Evolutionary conservation across 257 asterid genomes (phyloP), one percentile per base, ranked within the genome.

Genomic region (Salvia splendens): DNA sequence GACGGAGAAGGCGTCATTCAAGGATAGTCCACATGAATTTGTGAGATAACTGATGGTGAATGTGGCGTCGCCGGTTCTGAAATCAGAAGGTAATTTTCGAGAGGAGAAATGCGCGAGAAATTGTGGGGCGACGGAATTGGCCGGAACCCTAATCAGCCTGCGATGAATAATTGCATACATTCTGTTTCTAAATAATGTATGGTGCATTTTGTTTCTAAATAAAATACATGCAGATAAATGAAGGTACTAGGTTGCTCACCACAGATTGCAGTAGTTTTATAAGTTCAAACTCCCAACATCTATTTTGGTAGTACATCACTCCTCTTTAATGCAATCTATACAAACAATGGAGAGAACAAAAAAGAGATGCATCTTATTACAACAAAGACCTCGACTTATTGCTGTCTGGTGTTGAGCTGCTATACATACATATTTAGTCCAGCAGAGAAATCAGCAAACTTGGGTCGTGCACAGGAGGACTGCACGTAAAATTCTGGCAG

Each of bases 401-500:
- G 47, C 20, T 12, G 20, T 14, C 53, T 1, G 24, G 0, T 7
- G 24, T 5, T 7, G 8, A 53, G n/a, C 40, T 1, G 2, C 40
- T 35, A 1, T 5, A 9, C 65, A 74, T 71, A 82, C 59, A 63
- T 77, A 7, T 24, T 24, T 24, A 24, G 30, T 70, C 78, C 36
- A 92, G 87, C 63, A 79, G 66, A 46, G 84, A 67, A 52, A 61
- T 76, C 0, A 92, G 86, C 70, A 86, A 60, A n/a, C 5, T 35
- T 2, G 88, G 78, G 2, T 87, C 91, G 9, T 61, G 43, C 7
- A 87, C 84, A 0, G 87, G 79, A 53, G 97, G 93, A 40, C 91
- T 89, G 79, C 98, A 93, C 1, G 90, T 78, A 78, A 93, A 93
- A 73, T 87, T 83, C 76, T 84, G 94, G 80, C 98, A 93, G 7